These are phyloP conservation scores for Fraxinus quadrangulata DNA, from an alignment of 257 asterid genomes.

Conservation along the genomic window DNA sequence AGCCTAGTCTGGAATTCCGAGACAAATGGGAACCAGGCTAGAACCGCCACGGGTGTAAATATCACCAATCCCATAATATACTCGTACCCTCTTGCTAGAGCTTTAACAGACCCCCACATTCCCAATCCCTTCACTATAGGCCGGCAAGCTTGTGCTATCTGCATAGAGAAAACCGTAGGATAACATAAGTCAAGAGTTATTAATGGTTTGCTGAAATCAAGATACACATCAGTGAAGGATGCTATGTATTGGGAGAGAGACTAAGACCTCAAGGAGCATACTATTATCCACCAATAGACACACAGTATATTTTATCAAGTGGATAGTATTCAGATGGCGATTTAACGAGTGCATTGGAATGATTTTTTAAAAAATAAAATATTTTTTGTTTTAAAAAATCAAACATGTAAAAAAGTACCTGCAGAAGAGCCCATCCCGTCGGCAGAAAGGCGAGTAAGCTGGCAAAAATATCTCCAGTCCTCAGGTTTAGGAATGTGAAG, in stretches of 20 bases:
- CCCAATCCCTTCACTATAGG: conserved; percentile 66
- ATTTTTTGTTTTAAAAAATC: background rate
- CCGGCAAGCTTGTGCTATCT: conserved; percentile 85
- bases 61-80: conserved; percentile 74
- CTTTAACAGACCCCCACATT: conserved; percentile 90
- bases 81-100: conserved; percentile 88
- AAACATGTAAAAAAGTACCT: background rate
- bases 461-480: conserved; percentile 68
- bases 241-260: too few species aligned
- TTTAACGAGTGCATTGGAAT: background rate
- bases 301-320: too few species aligned
- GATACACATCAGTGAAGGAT: background rate
- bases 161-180: background rate
- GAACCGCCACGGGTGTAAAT: conserved; percentile 69
- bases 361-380: background rate
- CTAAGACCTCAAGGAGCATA: too few species aligned
- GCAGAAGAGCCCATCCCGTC: conserved; percentile 82
- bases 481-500: conserved; percentile 67
- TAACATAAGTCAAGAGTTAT: background rate
- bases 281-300: too few species aligned
- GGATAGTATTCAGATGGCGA: too few species aligned
- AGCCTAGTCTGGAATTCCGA: conserved; percentile 87
- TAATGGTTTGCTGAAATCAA: background rate
- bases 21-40: conserved; percentile 96
- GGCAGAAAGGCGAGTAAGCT: conserved; percentile 86